Percentiles rank a stretch among this genome's conserved stretches.
Conservation (phyloP, 257 asterid species). For the Solanum appendiculatum region DNA sequence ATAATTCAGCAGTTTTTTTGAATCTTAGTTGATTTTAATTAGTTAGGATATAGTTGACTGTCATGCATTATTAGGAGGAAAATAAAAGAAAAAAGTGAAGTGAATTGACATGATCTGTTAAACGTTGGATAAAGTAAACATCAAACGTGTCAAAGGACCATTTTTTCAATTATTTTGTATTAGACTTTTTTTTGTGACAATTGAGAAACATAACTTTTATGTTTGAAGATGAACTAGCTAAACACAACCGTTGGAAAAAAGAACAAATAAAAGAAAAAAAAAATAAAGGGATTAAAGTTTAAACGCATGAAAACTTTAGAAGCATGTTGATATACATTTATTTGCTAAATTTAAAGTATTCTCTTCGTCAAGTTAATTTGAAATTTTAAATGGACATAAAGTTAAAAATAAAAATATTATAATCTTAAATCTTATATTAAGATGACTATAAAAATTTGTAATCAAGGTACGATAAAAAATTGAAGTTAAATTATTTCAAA, state of each 20-base stretch:
- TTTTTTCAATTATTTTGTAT: not conserved
- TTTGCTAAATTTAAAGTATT: no score
- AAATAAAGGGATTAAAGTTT: not conserved
- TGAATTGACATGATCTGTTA: conserved; percentile 12
- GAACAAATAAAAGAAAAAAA: not conserved
- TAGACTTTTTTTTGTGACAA: not conserved
- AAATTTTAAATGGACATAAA: not conserved
- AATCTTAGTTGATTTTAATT: not conserved
- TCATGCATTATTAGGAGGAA: not conserved
- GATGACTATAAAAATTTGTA: not conserved
- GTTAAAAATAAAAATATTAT: not conserved
- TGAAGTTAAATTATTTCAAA: not conserved
- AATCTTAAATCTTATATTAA: no score
- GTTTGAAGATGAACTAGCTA: not conserved
- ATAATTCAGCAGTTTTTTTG: not conserved
- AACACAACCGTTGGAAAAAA: conserved; percentile 1
- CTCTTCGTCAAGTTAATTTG: not conserved
- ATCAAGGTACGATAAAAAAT: no score
- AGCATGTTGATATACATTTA: not conserved
- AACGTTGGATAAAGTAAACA: conserved; percentile 22
- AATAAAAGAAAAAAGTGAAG: not conserved
- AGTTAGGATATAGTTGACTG: not conserved
- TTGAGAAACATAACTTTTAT: not conserved
- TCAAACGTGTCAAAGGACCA: not conserved
- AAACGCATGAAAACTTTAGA: not conserved